Evolutionary conservation across 176 grass and related monocot species (phyloP).

Genomic region (Eragrostis curvula): DNA sequence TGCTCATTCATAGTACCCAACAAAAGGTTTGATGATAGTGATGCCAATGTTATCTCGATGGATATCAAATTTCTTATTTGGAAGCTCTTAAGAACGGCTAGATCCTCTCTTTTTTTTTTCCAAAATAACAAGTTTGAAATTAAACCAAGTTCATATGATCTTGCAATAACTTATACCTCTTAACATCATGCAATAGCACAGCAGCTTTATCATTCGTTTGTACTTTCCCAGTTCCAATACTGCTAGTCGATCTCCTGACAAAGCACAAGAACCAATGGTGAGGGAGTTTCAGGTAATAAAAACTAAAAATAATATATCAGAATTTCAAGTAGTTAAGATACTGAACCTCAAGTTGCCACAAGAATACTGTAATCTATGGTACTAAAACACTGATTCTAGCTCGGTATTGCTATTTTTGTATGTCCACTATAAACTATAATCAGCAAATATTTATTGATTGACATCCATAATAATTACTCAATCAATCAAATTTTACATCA

Average conservation of each 20-base stretch:
- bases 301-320: conserved; percentile 26
- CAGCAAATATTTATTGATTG: no score
- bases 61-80: conserved; percentile 19
- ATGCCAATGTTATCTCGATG: background rate
- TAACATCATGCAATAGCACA: conserved; percentile 61
- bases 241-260: conserved; percentile 51
- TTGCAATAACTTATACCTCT: conserved; percentile 55
- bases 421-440: no score
- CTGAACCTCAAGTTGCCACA: background rate
- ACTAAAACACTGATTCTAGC: background rate
- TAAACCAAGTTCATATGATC: background rate
- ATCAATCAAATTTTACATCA: conserved; percentile 27
- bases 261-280: conserved; percentile 13
- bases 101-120: background rate
- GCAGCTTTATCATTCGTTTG: conserved; percentile 66
- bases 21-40: background rate
- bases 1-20: conserved; percentile 3
- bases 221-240: conserved; percentile 43
- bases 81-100: background rate
- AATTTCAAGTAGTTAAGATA: background rate
- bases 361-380: no score
- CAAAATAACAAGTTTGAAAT: background rate
- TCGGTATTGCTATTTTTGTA: no score
- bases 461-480: background rate
- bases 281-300: conserved; percentile 13